Percentiles rank a stretch among this genome's conserved stretches.
Conservation (phyloP, 2,329 filamentous ascomycete genomes). For the Paraphaeosphaeria minitans region DNA sequence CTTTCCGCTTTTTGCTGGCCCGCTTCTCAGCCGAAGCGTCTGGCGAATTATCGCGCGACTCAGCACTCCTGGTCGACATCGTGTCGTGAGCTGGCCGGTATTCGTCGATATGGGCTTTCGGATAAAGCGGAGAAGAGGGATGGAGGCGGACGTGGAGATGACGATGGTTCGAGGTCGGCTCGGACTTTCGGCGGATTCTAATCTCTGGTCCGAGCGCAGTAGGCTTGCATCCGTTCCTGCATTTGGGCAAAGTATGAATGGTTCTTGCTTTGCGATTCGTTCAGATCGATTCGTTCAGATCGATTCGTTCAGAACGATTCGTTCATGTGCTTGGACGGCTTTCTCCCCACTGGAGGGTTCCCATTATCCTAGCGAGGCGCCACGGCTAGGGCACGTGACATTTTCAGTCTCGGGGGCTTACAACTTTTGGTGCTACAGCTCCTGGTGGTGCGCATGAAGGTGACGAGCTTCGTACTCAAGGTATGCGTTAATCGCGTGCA, state of each 20-base stretch:
- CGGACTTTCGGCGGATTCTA: slow-evolving; percentile 18
- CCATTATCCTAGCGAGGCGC: too few species aligned
- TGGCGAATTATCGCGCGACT: slow-evolving; percentile 40
- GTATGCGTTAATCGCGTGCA: too few species aligned
- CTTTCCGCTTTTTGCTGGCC: slow-evolving; percentile 49
- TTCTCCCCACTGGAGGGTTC: neutral
- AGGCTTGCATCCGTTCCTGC: neutral
- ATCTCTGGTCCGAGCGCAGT: slow-evolving; percentile 10
- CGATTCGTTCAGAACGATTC: neutral
- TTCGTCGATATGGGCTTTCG: slow-evolving; percentile 18
- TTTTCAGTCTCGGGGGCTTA: too few species aligned
- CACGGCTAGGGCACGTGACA: too few species aligned
- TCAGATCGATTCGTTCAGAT: neutral
- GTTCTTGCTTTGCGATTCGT: neutral
- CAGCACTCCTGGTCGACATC: slow-evolving; percentile 37
- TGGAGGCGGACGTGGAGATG: slow-evolving; percentile 21
- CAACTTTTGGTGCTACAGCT: too few species aligned
- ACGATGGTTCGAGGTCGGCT: neutral
- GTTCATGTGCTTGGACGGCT: neutral
- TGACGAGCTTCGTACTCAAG: too few species aligned
- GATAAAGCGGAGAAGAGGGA: slow-evolving; percentile 31
- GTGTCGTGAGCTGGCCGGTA: neutral
- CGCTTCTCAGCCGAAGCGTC: slow-evolving; percentile 47
- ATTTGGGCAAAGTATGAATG: neutral
- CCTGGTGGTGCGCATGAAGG: too few species aligned